Evolutionary conservation across 2,329 filamentous ascomycete species (phyloP).

Genomic region (Penicillium frequentans): DNA sequence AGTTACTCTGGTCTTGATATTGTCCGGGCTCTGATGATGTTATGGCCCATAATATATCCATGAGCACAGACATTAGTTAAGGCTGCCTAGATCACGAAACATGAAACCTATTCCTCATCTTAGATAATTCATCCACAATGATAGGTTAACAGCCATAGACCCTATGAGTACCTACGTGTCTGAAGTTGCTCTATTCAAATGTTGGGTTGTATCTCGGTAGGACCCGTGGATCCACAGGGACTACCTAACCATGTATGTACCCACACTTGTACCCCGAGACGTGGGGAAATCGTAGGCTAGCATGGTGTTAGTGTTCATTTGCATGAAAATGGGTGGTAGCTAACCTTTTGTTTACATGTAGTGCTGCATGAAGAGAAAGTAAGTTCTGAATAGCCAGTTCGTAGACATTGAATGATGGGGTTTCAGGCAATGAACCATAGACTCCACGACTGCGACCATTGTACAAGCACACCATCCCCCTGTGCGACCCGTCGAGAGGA

Average conservation of each 20-base stretch:
- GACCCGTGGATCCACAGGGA: background rate
- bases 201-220: background rate
- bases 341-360: background rate
- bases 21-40: background rate
- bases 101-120: background rate
- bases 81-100: too few relatives aligned
- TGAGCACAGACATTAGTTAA: too few relatives aligned
- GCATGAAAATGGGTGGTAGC: background rate
- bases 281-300: background rate
- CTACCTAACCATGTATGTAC: background rate
- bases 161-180: too few relatives aligned
- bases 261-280: background rate
- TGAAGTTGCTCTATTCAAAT: too few relatives aligned
- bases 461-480: background rate
- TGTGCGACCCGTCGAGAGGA: background rate
- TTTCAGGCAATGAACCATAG: background rate
- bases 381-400: background rate
- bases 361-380: background rate
- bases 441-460: background rate
- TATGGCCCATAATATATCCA: background rate
- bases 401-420: background rate
- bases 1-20: background rate
- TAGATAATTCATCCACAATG: too few relatives aligned
- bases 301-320: background rate
- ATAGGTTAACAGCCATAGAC: background rate